Base-by-base conservation (phyloP, 2,329 filamentous ascomycete species). In the Cordyceps farinosa region DNA sequence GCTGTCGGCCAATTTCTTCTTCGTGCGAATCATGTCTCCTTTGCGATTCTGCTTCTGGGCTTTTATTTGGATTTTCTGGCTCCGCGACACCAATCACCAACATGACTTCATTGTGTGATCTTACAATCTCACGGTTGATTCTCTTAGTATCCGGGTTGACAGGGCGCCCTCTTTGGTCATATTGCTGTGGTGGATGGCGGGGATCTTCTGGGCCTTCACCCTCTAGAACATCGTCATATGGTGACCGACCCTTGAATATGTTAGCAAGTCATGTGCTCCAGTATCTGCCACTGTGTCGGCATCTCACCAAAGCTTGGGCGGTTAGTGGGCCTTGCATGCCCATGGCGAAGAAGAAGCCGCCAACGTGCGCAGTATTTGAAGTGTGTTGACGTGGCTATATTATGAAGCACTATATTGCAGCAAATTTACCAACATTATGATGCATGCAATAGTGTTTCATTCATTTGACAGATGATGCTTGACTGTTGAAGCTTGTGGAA, bases 91-190 rank as follows among this genome's bases (percentile, higher is more conserved):
- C 84, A 45, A 87, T 87, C 10, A 86, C 83, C 22, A 81, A 78
- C 84, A 87, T 87, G 3, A 87, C 84, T 66, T 87, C 84, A 66
- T 87, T 87, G 68, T 87, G 84, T 10, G 84, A 80, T 58, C 84
- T 78, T 32, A 87, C 83, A 38, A 86, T 80, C 64, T 84, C 81
- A 55, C 80, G 79, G 66, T 85, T 86, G 66, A 85, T 79, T 13
- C 76, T 75, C 68, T 81, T 83, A 1, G 83, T 85, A 58, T 81
- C 78, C 0, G 78, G 78, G 66, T 87, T 87, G 56, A 84, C 69
- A 3, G 84, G 82, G 10, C 84, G 82, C 15, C 84, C 84, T 40
- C 82, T 79, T 47, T 79, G 77, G 66, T 87, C 84, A 67, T 83
- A 86, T 53, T 80, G 72, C 69, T 85, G 84, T 1, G 69, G 64